Evolutionary conservation across 306 rosid genomes (phyloP), one percentile per base, ranked within the genome.

Genomic region (Cucurbita maxima): DNA sequence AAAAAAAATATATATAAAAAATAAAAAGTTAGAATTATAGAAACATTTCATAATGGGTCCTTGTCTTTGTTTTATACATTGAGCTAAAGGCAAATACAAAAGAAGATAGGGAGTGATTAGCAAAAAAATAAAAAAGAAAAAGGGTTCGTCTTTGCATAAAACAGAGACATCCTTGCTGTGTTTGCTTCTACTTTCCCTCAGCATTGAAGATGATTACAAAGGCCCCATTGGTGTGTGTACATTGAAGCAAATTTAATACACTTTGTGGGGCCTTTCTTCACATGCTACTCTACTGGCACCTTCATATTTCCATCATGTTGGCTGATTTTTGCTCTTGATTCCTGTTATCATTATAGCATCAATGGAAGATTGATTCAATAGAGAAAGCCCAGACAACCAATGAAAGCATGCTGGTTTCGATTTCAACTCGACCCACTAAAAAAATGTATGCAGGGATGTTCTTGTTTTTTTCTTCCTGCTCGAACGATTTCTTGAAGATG

Each of bases 261-360:
- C 1, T 41, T 62, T 34, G 77, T 83, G 86, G 88, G 87, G 8
- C 81, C 84, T 73, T 72, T 47, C 62, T 53, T 48, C 53, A 47
- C 51, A 47, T 47, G 51, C 51, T 47, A 47, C 51, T 50, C 18
- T 58, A 72, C 79, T 79, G 73, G 73, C 73, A 69, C 22, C 8
- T 75, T 72, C 73, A 77, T 80, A 74, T 81, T 82, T 69, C 38
- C 83, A 85, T 89, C 85, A 83, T 85, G 36, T 64, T 74, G 73
- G 76, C 76, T 79, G 86, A 48, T 45, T 20, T 66, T 66, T 67
- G 40, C 52, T 67, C 72, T 12, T 67, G 40, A 67, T 67, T 67
- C 72, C 55, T 67, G 72, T 67, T 67, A 67, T 67, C 40, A 67
- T 67, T 67, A 19, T 18, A 12, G 72, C 53, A 66, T 66, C 72